Base-by-base conservation (phyloP, 2,329 filamentous ascomycete species). In the Paraphoma chrysanthemicola region DNA sequence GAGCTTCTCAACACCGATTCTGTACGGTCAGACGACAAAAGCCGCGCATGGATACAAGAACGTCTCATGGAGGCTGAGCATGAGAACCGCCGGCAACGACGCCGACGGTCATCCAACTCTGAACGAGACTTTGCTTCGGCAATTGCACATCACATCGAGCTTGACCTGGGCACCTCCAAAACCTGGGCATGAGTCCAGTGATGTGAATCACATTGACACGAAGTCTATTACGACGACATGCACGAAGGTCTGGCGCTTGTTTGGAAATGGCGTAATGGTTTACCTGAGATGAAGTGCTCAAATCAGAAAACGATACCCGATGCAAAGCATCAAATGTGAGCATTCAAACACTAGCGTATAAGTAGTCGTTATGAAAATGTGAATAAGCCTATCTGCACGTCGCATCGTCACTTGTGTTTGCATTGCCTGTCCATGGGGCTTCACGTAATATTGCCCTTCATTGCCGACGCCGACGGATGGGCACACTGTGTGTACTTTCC, bases 61-160 rank as follows among this genome's bases (percentile, higher is more conserved):
- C 74, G 80, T 45, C 72, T 86, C 45, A 83, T 85, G 81, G 82
- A 85, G 52, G 79, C 81, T 1, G 83, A 85, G 64, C 78, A 77
- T 58, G 81, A 85, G 67, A 76, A 82, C 49, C 79, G 78, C 52
- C 69, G 75, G 51, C 77, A 80, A 59, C 73, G 76, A 44, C 71
- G 77, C 44, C 71, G 76, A 36, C 72, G 75, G 14, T 76, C 73
- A 9, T 76, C 75, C 16, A 71, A 69, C 30, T 62, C 64, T 11
- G 71, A 74, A 51, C 65, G 72, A 28, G 71, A 75, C 50, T 69
- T 76, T 49, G 73, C 74, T 10, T 68, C 69, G 7, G 68, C 70
- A 18, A 76, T 76, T 23, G 74, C 75, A 14, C 72, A 74, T 44
- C 69, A 75, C 39, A 61, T 76, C 30, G 72, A 73, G 45, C 59